phyloP scores from a whole-genome alignment of 2,329 filamentous ascomycete species.

The Exophiala oligosperma region DNA sequence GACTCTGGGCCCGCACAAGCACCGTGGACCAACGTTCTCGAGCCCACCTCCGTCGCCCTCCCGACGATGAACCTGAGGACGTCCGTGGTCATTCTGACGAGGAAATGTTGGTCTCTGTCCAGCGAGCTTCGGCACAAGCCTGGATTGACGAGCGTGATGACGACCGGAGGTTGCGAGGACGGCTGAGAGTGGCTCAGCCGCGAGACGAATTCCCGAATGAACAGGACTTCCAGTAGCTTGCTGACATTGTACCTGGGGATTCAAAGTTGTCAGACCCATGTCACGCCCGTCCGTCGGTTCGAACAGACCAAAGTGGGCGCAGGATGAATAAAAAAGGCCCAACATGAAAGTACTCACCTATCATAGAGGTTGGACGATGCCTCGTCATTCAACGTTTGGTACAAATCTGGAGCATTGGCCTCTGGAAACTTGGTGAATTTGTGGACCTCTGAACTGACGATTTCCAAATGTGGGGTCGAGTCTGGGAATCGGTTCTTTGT shows the following conservation, averaged over 20 bases:
- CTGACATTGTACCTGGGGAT: constrained; percentile 21
- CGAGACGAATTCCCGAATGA: constrained; percentile 23
- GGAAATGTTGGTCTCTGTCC: not conserved
- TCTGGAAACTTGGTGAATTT: constrained; percentile 25
- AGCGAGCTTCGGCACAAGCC: constrained; percentile 28
- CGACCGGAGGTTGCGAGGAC: constrained; percentile 8
- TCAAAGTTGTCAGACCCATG: not conserved
- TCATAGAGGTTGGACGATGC: constrained; percentile 5
- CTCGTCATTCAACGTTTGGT: constrained; percentile 16
- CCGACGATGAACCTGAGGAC: constrained; percentile 14
- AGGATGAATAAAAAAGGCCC: no score
- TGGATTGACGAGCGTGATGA: constrained; percentile 31
- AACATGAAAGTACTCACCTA: constrained; percentile 8
- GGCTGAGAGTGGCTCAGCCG: constrained; percentile 3
- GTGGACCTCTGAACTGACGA: constrained; percentile 30
- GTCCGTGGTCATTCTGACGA: not conserved
- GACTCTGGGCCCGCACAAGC: constrained; percentile 12
- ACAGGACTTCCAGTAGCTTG: constrained; percentile 28
- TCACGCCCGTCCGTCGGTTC: not conserved
- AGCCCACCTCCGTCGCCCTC: constrained; percentile 26
- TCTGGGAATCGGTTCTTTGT: constrained; percentile 20
- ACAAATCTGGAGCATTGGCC: constrained; percentile 21
- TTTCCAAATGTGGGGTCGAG: constrained; percentile 23
- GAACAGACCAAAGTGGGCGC: no score
- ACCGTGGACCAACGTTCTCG: constrained; percentile 26